Conservation (phyloP, 305 asterid genomes). For the Rubia tinctorum region DNA sequence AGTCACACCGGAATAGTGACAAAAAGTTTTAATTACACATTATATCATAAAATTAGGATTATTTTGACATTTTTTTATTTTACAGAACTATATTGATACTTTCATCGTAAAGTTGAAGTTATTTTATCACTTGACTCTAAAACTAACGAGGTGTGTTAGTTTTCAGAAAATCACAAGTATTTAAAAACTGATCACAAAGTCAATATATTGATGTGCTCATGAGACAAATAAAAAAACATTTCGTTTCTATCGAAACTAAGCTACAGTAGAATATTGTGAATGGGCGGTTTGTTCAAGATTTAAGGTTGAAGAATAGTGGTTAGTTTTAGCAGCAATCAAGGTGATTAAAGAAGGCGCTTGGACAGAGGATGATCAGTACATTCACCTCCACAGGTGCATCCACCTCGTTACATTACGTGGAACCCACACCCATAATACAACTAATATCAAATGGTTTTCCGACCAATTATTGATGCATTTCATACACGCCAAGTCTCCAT, state of each 20-base stretch:
- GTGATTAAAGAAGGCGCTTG: background rate
- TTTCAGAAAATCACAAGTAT: too few relatives aligned
- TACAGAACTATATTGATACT: too few relatives aligned
- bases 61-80: too few relatives aligned
- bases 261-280: background rate
- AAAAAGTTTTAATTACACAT: too few relatives aligned
- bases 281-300: background rate
- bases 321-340: background rate
- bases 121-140: too few relatives aligned
- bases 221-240: background rate
- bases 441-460: background rate
- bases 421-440: background rate
- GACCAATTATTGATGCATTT: background rate
- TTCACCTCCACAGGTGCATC: background rate
- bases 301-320: background rate
- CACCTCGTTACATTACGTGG: background rate
- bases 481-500: too few relatives aligned
- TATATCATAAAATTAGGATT: too few relatives aligned
- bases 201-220: background rate
- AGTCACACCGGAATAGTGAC: too few relatives aligned
- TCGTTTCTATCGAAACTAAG: background rate
- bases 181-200: background rate
- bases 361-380: too few relatives aligned
- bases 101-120: too few relatives aligned
- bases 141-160: too few relatives aligned